A percentile compares a stretch with the other conserved stretches of the same genome.
These are phyloP conservation scores for Trichoderma sp. DNA, from an alignment of 2,329 filamentous ascomycete genomes.

Conservation along the genomic window DNA sequence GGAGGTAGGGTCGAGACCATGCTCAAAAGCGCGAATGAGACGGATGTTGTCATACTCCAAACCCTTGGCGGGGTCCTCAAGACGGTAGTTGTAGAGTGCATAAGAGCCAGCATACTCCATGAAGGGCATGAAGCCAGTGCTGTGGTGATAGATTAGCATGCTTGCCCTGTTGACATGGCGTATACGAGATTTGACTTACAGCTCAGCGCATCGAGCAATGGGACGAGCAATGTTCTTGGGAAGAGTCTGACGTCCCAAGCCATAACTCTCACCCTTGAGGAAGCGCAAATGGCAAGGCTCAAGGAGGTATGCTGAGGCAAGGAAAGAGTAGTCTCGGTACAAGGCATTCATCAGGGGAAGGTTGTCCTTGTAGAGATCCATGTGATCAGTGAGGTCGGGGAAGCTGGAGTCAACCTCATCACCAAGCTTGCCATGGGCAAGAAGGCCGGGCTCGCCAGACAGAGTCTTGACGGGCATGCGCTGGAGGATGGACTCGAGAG, in stretches of 20 bases:
- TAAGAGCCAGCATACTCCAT: constrained; percentile 79
- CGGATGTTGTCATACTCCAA: constrained; percentile 68
- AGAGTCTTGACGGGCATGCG: constrained; percentile 76
- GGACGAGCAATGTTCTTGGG: constrained; percentile 75
- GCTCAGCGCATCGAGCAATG: constrained; percentile 76
- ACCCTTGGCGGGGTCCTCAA: constrained; percentile 53
- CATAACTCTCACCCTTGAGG: constrained; percentile 70
- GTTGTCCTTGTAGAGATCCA: constrained; percentile 72
- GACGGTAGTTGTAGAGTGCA: constrained; percentile 66
- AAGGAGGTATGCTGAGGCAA: constrained; percentile 83
- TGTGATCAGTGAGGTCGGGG: constrained; percentile 69
- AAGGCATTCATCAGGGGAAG: constrained; percentile 78
- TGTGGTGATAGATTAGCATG: constrained; percentile 22
- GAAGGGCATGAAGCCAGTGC: constrained; percentile 79
- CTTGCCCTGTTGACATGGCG: not conserved
- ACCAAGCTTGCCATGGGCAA: constrained; percentile 72
- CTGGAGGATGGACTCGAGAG: constrained; percentile 67
- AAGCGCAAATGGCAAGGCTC: constrained; percentile 84
- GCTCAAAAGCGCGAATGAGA: constrained; percentile 86
- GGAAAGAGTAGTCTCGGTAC: constrained; percentile 88
- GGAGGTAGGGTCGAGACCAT: constrained; percentile 78
- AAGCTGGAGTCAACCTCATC: constrained; percentile 70
- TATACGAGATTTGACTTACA: constrained; percentile 59
- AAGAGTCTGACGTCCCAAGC: constrained; percentile 69
- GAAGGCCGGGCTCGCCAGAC: constrained; percentile 71